Percentiles rank a stretch among this genome's conserved stretches.
Conservation (phyloP, 2,329 filamentous ascomycete genomes). For the Leptodontidium sp. region DNA sequence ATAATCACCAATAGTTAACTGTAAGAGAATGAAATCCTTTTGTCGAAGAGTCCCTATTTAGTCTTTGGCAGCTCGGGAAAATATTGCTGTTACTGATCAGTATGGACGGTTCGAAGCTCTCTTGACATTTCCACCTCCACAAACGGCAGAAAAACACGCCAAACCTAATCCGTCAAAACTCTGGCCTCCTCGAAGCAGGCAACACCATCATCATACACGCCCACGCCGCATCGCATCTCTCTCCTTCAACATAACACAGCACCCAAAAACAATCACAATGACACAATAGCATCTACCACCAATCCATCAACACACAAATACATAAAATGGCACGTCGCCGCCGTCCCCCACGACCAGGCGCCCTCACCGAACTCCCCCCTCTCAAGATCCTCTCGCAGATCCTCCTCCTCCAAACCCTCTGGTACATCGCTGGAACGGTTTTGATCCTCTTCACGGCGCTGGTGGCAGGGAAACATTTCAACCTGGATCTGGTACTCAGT, state of each 20-base stretch:
- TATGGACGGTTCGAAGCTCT: conserved; percentile 15
- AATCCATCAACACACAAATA: conserved; percentile 1
- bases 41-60: neutral
- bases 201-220: conserved; percentile 1
- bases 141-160: conserved; percentile 32
- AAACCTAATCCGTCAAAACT: conserved; percentile 23
- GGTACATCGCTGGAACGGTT: conserved; percentile 67
- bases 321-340: conserved; percentile 55
- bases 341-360: conserved; percentile 69
- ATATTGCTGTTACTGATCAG: neutral
- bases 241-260: neutral
- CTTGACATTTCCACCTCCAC: conserved; percentile 2
- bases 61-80: no score
- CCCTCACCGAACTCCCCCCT: conserved; percentile 71
- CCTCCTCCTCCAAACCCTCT: conserved; percentile 67
- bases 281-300: conserved; percentile 5
- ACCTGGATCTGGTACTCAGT: conserved; percentile 65
- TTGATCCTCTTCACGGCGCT: conserved; percentile 74
- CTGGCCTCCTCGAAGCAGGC: conserved; percentile 21
- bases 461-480: conserved; percentile 68
- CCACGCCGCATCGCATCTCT: neutral
- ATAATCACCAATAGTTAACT: no score
- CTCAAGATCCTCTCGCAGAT: conserved; percentile 74
- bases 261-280: neutral
- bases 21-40: no score